Evolutionary conservation across 2,329 filamentous ascomycete species (phyloP), one percentile per base, ranked within the genome.

Genomic region (Fusarium mangiferae): DNA sequence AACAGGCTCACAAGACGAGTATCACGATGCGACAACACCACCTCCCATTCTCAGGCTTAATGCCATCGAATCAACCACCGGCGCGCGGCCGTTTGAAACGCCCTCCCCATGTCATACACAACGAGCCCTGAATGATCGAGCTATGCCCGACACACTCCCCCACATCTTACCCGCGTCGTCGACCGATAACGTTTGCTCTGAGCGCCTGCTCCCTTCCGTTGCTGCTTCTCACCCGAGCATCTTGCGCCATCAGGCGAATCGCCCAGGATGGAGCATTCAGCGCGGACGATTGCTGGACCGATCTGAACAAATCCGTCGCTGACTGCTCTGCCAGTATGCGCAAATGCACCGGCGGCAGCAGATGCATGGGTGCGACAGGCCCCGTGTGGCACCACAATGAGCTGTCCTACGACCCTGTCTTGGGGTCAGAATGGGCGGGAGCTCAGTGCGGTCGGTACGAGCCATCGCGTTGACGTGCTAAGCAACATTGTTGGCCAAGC

Each of bases 291-390:
- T 7, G 14, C 24, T 5, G 7, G 5, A 35, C 18, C 18, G 28
- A 10, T n/a, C 22, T 26, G 44, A 45, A 17, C 14, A 33, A 33
- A 13, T 2, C 30, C 18, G 18, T 0, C 18, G 13, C 10, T 7
- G 13, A 54, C 24, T 26, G 24, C 12, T 0, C 9, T 52, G 0
- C 30, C 3, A 35, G 17, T 2, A n/a, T n/a, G n/a, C n/a, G n/a
- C n/a, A n/a, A n/a, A n/a, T n/a, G n/a, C n/a, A n/a, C n/a, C n/a
- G n/a, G n/a, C n/a, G n/a, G n/a, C n/a, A n/a, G n/a, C 6, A 6
- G 35, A 3, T 5, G 3, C 3, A n/a, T n/a, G 7, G 20, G 20
- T 10, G 24, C 4, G 7, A 6, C 0, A 28, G 10, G 0, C 0
- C 0, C 14, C 5, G 3, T 17, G 10, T 7, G 0, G 14, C 20